Percentiles rank a stretch among this genome's conserved stretches.
phyloP scores from a whole-genome alignment of 441 rosid genomes.

The Pelargonium australe region DNA sequence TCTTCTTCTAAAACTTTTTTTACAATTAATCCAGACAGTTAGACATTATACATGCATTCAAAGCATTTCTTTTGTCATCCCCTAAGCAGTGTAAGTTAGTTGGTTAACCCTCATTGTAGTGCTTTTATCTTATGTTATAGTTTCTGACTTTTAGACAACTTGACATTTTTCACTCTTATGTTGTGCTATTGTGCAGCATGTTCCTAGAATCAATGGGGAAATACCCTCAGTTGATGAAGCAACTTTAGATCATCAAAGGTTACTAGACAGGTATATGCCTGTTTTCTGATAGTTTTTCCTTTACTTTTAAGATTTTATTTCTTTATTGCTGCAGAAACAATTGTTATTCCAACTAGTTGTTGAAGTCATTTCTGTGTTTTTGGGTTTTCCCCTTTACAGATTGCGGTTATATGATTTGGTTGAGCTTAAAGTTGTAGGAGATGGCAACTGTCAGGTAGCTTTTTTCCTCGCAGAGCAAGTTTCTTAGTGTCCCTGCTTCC shows the following conservation, averaged over 20 bases:
- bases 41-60: not conserved
- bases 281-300: not conserved
- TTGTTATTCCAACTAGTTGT: too few species aligned
- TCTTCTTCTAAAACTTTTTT: too few species aligned
- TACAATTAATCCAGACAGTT: not conserved
- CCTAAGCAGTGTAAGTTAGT: not conserved
- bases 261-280: slow-evolving; percentile 34
- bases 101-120: not conserved
- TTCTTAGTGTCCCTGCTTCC: slow-evolving; percentile 1
- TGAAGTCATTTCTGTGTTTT: not conserved
- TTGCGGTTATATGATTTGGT: slow-evolving; percentile 39
- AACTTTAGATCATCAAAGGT: slow-evolving; percentile 49
- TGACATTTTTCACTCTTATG: not conserved
- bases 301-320: not conserved
- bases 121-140: too few species aligned
- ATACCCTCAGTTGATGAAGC: slow-evolving; percentile 69
- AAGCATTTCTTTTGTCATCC: slow-evolving; percentile 7
- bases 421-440: slow-evolving; percentile 49
- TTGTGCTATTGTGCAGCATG: slow-evolving; percentile 40
- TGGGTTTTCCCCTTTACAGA: slow-evolving; percentile 21
- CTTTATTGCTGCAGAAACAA: not conserved
- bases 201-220: slow-evolving; percentile 71
- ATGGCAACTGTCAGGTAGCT: slow-evolving; percentile 50
- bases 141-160: not conserved
- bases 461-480: slow-evolving; percentile 12